Base-by-base conservation (phyloP, 805 yeast species). In the Pichia deserticola region DNA sequence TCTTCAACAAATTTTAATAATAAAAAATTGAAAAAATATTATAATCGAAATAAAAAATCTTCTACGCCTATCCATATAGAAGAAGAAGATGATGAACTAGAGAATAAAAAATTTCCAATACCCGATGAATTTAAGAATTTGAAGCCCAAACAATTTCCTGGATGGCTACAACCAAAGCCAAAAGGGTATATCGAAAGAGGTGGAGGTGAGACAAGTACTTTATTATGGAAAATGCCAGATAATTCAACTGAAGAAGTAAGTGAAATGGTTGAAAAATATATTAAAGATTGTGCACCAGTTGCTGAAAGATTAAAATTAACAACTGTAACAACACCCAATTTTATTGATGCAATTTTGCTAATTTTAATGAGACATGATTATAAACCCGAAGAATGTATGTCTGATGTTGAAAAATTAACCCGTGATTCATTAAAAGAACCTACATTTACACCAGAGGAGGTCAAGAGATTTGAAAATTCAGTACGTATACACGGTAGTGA, bases 121-220 rank as follows among this genome's bases (percentile, higher is more conserved):
- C 86, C 87, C 0, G 61, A 67, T 8, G 76, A 78, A 51, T 79
- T 45, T 57, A 58, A 67, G 51, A 69, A 71, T 45, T 48, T 59
- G 0, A 64, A 68, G 20, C 72, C 74, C 0, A 68, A 67, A 44
- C 80, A 79, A 0, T 78, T 71, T 49, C 90, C 90, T 0, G 75
- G 74, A 0, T 88, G 95, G 95, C 67, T 87, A 33, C 90, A 84
- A 60, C 85, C 83, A 4, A 70, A 83, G 52, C 96, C 96, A 0
- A 72, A 74, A 45, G 96, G 96, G 0, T 89, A 87, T 63, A 69
- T 86, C 7, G 95, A 89, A 59, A 74, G 98, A 58, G 97, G 97
- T 1, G 81, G 78, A 4, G 86, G 82, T 58, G 80, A 76, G 25
- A 81, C 89, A 0, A 70, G 74, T 27, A 76, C 81, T 0, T 65